Evolutionary conservation across 495 filamentous ascomycete genomes (phyloP), one percentile per base, ranked within the genome.

Genomic region (Lophiostoma macrostomum): DNA sequence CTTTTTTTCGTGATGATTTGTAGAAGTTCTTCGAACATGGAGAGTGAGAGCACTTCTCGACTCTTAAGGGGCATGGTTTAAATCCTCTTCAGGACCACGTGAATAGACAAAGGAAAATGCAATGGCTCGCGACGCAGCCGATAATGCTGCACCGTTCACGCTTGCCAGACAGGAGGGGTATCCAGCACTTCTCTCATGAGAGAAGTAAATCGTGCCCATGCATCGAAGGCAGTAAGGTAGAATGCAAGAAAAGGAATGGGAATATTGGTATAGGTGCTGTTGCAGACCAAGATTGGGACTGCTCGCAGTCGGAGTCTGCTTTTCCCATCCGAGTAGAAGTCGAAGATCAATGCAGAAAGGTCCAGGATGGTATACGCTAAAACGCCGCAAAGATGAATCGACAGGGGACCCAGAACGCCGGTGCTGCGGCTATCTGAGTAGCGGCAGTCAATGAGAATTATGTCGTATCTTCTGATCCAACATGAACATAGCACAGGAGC

Each of bases 51-150:
- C 56, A 50, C 43, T 31, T 57, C 53, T 58, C 54, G 42, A 48
- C 55, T 53, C 55, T 30, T 14, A 41, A 53, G 41, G 47, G 38
- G 32, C 22, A 27, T 38, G 12, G 39, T 24, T 19, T 28, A 13
- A 38, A 45, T 44, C 45, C 53, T 13, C 28, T 29, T 52, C 40
- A 53, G 53, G 47, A 58, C 46, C 24, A 22, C 46, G 37, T 56
- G 46, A 49, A 61, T 52, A 48, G 20, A 63, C 54, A 63, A 58
- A 55, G 37, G 49, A 58, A 55, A 58, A 31, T 40, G n/a, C n/a
- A 46, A 50, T 27, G 50, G 13, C 41, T 49, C 54, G 54, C 54
- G 40, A 58, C 24, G 54, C 60, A 53, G 53, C 49, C 11, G 45
- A 48, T 48, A n/a, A n/a, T 16, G 29, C 20, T 24, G 58, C 37